These are phyloP conservation scores for Ceratocystis smalleyi DNA, from an alignment of 2,329 filamentous ascomycete genomes.

Conservation along the genomic window DNA sequence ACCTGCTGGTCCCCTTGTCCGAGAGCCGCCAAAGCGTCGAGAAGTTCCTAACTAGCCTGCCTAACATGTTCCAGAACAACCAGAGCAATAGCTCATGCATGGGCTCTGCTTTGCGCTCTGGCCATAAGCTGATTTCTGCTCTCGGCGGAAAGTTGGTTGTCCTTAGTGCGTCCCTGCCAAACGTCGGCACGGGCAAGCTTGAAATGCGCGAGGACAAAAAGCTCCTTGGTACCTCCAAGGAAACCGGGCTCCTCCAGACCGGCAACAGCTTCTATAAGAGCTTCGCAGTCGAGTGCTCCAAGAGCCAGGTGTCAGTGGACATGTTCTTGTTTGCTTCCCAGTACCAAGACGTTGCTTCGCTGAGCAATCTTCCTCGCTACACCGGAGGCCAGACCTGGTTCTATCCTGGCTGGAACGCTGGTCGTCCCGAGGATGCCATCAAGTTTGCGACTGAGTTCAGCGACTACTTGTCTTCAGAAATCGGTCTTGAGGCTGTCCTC, in stretches of 20 bases:
- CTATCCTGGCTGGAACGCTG: slow-evolving; percentile 95
- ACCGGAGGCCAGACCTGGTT: slow-evolving; percentile 97
- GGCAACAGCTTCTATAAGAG: slow-evolving; percentile 97
- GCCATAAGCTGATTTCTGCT: slow-evolving; percentile 87
- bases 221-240: slow-evolving; percentile 81
- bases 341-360: slow-evolving; percentile 91
- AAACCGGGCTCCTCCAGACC: slow-evolving; percentile 74
- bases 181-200: slow-evolving; percentile 74
- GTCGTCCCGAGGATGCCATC: slow-evolving; percentile 83
- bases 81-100: slow-evolving; percentile 82
- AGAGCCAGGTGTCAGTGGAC: slow-evolving; percentile 95
- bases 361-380: slow-evolving; percentile 89
- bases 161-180: slow-evolving; percentile 76
- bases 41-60: slow-evolving; percentile 75
- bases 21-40: slow-evolving; percentile 87
- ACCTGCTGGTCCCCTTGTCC: slow-evolving; percentile 74
- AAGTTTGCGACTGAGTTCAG: slow-evolving; percentile 96
- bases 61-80: slow-evolving; percentile 92
- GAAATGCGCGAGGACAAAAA: slow-evolving; percentile 96
- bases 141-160: slow-evolving; percentile 92
- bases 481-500: slow-evolving; percentile 87
- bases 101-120: slow-evolving; percentile 81
- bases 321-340: slow-evolving; percentile 96
- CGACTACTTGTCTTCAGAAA: slow-evolving; percentile 91
- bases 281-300: slow-evolving; percentile 96